Evolutionary conservation across 2,329 filamentous ascomycete genomes (phyloP).

Genomic region (Hymenoscyphus fraxineus): DNA sequence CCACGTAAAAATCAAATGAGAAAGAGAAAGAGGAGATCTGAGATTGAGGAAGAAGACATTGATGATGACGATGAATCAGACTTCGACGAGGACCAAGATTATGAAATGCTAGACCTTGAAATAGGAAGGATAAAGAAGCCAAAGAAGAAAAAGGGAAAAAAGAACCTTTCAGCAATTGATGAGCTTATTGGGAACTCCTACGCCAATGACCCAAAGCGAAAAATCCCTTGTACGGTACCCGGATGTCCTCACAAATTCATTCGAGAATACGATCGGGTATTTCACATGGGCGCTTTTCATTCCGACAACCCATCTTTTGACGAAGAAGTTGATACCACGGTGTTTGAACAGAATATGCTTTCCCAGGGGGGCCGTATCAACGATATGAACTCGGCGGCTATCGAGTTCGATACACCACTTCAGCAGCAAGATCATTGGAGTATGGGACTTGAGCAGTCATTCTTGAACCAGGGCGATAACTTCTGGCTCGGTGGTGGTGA

Average conservation of each 20-base stretch:
- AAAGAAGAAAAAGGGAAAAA: conserved; percentile 12
- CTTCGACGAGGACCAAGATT: conserved; percentile 12
- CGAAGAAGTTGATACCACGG: neutral
- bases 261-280: conserved; percentile 53
- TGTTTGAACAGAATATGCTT: neutral
- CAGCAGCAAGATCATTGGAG: conserved; percentile 20
- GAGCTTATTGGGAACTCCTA: conserved; percentile 56
- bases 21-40: conserved; percentile 38
- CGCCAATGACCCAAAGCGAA: conserved; percentile 41
- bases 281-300: conserved; percentile 50
- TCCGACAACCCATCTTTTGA: neutral
- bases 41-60: neutral
- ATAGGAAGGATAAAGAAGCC: conserved; percentile 14
- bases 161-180: conserved; percentile 35
- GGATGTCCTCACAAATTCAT: conserved; percentile 53
- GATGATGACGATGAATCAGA: neutral
- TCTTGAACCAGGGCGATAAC: conserved; percentile 19
- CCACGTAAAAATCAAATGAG: conserved; percentile 38
- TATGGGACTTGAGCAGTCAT: conserved; percentile 29
- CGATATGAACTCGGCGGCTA: neutral
- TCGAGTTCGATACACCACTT: conserved; percentile 3
- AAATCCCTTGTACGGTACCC: conserved; percentile 48
- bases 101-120: conserved; percentile 9
- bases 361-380: neutral
- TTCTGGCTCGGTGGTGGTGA: conserved; percentile 32